A percentile compares a stretch with the other conserved stretches of the same genome.
These are phyloP conservation scores for Neurospora tetrasperma DNA, from an alignment of 495 filamentous ascomycete species.

Conservation along the genomic window DNA sequence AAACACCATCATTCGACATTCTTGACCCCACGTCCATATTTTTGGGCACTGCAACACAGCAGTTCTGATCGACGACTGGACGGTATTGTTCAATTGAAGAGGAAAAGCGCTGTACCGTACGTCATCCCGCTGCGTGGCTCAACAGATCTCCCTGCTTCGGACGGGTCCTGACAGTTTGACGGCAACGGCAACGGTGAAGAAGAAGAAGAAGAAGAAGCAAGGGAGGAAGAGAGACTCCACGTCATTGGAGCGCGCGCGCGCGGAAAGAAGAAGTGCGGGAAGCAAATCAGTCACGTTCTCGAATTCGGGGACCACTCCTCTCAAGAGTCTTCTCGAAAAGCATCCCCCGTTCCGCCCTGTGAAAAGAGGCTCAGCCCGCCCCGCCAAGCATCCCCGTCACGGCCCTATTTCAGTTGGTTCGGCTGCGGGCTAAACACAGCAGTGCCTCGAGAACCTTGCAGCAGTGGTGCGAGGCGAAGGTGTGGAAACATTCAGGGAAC, in stretches of 20 bases:
- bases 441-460: background rate
- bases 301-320: background rate
- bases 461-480: background rate
- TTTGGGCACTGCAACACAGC: background rate
- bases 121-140: background rate
- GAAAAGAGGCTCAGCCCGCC: background rate
- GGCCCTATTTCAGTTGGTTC: background rate
- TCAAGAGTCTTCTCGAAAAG: background rate
- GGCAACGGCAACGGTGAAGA: background rate
- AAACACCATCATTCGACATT: background rate
- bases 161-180: background rate
- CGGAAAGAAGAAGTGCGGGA: too few species aligned
- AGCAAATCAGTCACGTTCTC: background rate
- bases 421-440: background rate
- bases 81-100: background rate
- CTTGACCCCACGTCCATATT: background rate
- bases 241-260: too few species aligned
- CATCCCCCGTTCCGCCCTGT: background rate
- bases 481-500: background rate
- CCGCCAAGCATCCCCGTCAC: background rate
- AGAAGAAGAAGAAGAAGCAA: background rate
- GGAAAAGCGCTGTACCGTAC: background rate
- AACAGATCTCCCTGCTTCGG: background rate
- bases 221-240: background rate
- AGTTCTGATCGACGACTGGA: background rate